phyloP scores from a whole-genome alignment of 2,329 filamentous ascomycete genomes.

The Epichloe elymi region DNA sequence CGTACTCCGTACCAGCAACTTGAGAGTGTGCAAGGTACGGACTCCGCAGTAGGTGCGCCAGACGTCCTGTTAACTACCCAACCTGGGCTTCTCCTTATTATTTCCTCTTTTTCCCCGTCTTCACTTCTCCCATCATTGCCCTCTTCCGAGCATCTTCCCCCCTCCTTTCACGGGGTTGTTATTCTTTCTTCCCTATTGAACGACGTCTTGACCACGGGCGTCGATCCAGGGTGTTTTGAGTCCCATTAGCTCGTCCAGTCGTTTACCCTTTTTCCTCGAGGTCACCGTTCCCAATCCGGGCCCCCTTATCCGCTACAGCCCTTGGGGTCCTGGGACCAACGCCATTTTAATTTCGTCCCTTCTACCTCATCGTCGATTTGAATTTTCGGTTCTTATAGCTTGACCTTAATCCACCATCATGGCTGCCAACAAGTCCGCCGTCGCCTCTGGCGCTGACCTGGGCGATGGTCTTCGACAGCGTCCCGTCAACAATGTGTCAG shows the following conservation, averaged over 20 bases:
- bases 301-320: background rate
- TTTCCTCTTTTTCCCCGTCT: constrained; percentile 10
- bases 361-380: constrained; percentile 1
- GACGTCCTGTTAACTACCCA: too few species aligned
- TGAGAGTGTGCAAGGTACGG: background rate
- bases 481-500: constrained; percentile 25
- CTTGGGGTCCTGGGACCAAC: background rate
- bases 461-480: constrained; percentile 44
- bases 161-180: constrained; percentile 5
- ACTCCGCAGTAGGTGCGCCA: background rate
- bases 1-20: too few species aligned
- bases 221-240: constrained; percentile 14
- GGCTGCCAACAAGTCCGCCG: constrained; percentile 40
- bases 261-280: constrained; percentile 10
- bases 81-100: constrained; percentile 2
- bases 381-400: background rate
- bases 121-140: constrained; percentile 8
- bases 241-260: constrained; percentile 24
- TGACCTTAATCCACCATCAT: constrained; percentile 21
- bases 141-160: constrained; percentile 9
- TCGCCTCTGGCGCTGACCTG: constrained; percentile 47
- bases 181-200: constrained; percentile 13
- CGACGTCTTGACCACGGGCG: constrained; percentile 12
- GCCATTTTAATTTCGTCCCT: constrained; percentile 2
- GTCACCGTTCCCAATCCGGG: constrained; percentile 3